A percentile compares a stretch with the other conserved stretches of the same genome.
phyloP scores from a whole-genome alignment of 306 rosid genomes.

The Fragaria vesca region DNA sequence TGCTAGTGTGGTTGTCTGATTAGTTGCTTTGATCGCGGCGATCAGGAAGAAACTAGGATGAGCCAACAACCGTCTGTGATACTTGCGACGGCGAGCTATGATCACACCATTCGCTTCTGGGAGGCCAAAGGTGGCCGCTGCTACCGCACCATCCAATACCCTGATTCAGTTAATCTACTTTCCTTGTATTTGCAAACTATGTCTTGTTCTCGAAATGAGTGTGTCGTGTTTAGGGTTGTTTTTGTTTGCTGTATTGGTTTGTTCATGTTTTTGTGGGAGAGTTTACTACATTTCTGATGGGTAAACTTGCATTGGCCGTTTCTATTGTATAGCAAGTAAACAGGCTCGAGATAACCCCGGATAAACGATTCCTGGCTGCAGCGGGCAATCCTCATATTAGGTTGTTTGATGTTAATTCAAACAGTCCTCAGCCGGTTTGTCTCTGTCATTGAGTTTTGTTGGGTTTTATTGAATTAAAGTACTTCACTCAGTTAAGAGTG shows the following conservation, averaged over 20 bases:
- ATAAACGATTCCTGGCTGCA: conserved; percentile 86
- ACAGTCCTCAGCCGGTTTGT: conserved; percentile 89
- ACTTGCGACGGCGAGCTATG: conserved; percentile 97
- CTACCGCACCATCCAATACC: conserved; percentile 89
- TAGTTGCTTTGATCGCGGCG: not conserved
- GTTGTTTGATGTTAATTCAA: conserved; percentile 88
- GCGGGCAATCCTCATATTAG: conserved; percentile 99
- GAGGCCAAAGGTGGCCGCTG: conserved; percentile 99
- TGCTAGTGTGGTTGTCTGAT: not conserved
- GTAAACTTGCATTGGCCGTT: conserved; percentile 18
- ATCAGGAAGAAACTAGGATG: conserved; percentile 42
- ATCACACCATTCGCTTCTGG: conserved; percentile 97
- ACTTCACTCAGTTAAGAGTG: conserved; percentile 1
- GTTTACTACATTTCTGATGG: conserved; percentile 11
- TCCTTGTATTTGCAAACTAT: not conserved
- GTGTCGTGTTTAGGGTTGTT: too few relatives aligned
- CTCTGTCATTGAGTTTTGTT: conserved; percentile 10
- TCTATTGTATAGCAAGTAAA: conserved; percentile 73
- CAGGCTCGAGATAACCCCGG: conserved; percentile 96
- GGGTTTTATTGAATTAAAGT: not conserved
- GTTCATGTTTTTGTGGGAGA: not conserved
- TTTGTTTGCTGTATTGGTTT: too few relatives aligned
- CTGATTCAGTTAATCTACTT: conserved; percentile 71
- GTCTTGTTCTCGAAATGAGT: not conserved
- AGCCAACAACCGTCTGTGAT: conserved; percentile 89